These are phyloP conservation scores for Pseudozyma pruni DNA, from an alignment of 1,284 basidiomycete species.

Conservation along the genomic window DNA sequence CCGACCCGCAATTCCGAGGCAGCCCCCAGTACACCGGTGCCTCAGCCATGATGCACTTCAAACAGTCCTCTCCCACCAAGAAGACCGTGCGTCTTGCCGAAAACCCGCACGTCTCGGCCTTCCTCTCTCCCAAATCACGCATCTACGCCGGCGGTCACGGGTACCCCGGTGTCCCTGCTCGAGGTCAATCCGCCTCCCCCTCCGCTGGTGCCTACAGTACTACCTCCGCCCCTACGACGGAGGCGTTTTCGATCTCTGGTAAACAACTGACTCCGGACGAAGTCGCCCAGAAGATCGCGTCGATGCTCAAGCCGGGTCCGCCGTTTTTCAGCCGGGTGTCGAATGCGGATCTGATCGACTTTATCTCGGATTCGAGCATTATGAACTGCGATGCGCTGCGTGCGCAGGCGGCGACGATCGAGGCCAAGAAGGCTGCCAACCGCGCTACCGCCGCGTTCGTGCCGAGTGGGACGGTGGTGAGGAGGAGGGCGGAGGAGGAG, in stretches of 20 bases:
- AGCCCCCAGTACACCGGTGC: too few species aligned
- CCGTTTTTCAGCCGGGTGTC: constrained; percentile 58
- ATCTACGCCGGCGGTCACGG: constrained; percentile 45
- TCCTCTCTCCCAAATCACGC: constrained; percentile 54
- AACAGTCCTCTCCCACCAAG: constrained; percentile 5
- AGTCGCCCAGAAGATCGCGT: constrained; percentile 57
- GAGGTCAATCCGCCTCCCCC: neutral
- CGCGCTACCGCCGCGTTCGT: constrained; percentile 24
- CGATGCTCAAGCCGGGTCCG: constrained; percentile 58
- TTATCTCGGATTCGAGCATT: constrained; percentile 45
- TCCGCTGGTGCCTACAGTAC: constrained; percentile 12
- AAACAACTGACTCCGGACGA: constrained; percentile 51
- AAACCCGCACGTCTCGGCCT: constrained; percentile 50
- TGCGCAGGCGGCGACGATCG: constrained; percentile 9
- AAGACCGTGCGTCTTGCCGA: constrained; percentile 38
- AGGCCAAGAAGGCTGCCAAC: constrained; percentile 27
- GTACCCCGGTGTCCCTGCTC: constrained; percentile 16
- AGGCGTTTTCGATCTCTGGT: constrained; percentile 31
- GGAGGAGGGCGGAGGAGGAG: constrained; percentile 33
- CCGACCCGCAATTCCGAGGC: too few species aligned
- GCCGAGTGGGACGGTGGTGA: constrained; percentile 32
- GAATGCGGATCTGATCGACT: constrained; percentile 56
- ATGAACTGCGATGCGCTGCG: constrained; percentile 58
- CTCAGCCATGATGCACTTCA: neutral
- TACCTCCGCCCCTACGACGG: constrained; percentile 12